Evolutionary conservation across 1,139 yeast genomes (phyloP), one percentile per base, ranked within the genome.

Genomic region (Protomyces macrosporus): DNA sequence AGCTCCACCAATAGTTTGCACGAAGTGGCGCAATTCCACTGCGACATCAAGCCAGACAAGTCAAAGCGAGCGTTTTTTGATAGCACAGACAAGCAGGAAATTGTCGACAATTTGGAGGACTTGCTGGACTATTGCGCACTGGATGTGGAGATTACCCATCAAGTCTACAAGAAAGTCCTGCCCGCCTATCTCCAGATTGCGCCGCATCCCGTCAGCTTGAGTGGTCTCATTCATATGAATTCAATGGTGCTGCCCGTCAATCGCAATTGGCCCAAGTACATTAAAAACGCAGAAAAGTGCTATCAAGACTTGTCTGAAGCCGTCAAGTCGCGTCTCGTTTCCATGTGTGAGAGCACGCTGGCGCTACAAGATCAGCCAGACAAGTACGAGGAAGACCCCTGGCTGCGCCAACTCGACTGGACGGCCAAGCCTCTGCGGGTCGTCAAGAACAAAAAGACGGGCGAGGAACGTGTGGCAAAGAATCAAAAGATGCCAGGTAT

Each of bases 151-250:
- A 86, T 87, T 0, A 93, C 98, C 0, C 87, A 81, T 71, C 76
- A 78, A 67, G 91, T 93, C 0, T 84, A 87, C 68, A 78, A 81
- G 65, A 83, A 83, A 66, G 81, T 90, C 0, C 82, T 86, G 56
- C 97, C 97, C 0, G 76, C 78, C 40, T 95, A 88, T 71, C 75
- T 83, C 50, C 71, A 77, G 37, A 82, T 84, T 61, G 84, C 91
- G 40, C 97, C 98, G 0, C 98, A 95, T 74, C 98, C 98, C 0
- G 96, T 91, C 1, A 89, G 96, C 33, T 88, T 93, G 77, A 93
- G 95, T 0, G 97, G 97, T 0, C 77, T 93, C 65, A 80, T 87
- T 67, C 87, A 85, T 67, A 78, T 95, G 72, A 86, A 91, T 4
- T 80, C 86, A n/a, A 82, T 88, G 63, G 82, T 91, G 60, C 77